A percentile compares a stretch with the other conserved stretches of the same genome.
Conservation (phyloP, 371 early-diverging fungal species). For the Mortierella sp. region DNA sequence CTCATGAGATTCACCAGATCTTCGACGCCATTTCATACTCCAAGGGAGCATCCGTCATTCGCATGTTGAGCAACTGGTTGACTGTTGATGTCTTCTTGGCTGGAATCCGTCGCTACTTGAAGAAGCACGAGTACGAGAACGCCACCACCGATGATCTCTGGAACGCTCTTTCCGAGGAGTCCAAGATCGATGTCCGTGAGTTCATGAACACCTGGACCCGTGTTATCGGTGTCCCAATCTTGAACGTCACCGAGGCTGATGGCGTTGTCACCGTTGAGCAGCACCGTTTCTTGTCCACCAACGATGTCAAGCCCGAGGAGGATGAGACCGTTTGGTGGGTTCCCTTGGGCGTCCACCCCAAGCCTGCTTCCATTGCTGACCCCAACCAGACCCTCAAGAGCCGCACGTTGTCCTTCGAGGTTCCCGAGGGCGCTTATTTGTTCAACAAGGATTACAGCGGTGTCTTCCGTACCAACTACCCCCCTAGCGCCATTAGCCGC, state of each 20-base stretch:
- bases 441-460: slow-evolving; percentile 75
- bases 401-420: slow-evolving; percentile 41
- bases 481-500: slow-evolving; percentile 56
- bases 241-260: slow-evolving; percentile 69
- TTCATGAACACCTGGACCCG: slow-evolving; percentile 93
- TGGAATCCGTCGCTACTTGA: slow-evolving; percentile 86
- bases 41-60: slow-evolving; percentile 93
- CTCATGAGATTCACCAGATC: slow-evolving; percentile 83
- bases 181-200: slow-evolving; percentile 76
- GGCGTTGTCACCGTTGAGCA: slow-evolving; percentile 71
- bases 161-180: slow-evolving; percentile 76
- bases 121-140: slow-evolving; percentile 83
- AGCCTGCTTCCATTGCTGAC: slow-evolving; percentile 40
- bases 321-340: slow-evolving; percentile 81
- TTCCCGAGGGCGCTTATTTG: slow-evolving; percentile 63
- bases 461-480: slow-evolving; percentile 78
- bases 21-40: slow-evolving; percentile 88
- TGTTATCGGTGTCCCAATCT: slow-evolving; percentile 84
- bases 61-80: slow-evolving; percentile 89
- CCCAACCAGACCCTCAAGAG: slow-evolving; percentile 55
- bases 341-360: slow-evolving; percentile 64
- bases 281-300: slow-evolving; percentile 81
- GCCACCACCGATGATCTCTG: slow-evolving; percentile 90
- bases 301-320: slow-evolving; percentile 76
- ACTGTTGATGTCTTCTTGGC: slow-evolving; percentile 82